Base-by-base conservation (phyloP, 768 basidiomycete species). In the Leccinum rimulosum region DNA sequence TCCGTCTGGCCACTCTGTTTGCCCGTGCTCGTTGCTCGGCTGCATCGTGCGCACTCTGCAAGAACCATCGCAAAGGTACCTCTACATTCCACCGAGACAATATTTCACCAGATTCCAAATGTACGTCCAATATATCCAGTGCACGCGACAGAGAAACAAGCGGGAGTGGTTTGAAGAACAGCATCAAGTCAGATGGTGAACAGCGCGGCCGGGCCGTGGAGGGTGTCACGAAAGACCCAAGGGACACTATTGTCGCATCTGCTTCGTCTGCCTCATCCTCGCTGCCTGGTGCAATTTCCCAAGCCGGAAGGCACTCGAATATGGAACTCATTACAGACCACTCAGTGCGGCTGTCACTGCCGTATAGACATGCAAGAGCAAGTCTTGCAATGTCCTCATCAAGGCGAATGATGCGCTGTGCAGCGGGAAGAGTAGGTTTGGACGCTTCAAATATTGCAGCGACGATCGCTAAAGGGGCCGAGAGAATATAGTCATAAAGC, bases 221-320 rank as follows among this genome's bases (percentile, higher is more conserved):
- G 0, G 93, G 95, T 6, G 82, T 77, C 10, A 96, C 85, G 64
- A 90, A 94, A 6, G 84, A 77, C 7, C 89, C 90, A 27, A 98
- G 83, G 7, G 93, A 93, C 17, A 82, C 71, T 35, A 96, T 79
- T 1, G 93, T 95, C 6, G 88, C 88, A 54, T 94, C 87, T n/a
- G 85, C 87, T 53, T 85, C 85, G 60, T 93, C 93, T 52, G 80
- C 83, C 58, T 90, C 82, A 45, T 81, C 80, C 50, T 87, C 83
- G 43, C 80, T 82, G n/a, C 79, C 80, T 45, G 71, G 70, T 8
- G 74, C 61, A 47, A 86, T 77, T 57, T 86, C 87, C 93, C 95
- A 97, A 3, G 88, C 96, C 0, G 96, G 96, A 33, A 98, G 80
- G 69, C 95, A 99, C 70, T 99, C 96, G 71, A 99, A 98, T 53